Evolutionary conservation across 1,139 yeast species (phyloP), one percentile per base, ranked within the genome.

Genomic region (Entelexis paramagnoliae): DNA sequence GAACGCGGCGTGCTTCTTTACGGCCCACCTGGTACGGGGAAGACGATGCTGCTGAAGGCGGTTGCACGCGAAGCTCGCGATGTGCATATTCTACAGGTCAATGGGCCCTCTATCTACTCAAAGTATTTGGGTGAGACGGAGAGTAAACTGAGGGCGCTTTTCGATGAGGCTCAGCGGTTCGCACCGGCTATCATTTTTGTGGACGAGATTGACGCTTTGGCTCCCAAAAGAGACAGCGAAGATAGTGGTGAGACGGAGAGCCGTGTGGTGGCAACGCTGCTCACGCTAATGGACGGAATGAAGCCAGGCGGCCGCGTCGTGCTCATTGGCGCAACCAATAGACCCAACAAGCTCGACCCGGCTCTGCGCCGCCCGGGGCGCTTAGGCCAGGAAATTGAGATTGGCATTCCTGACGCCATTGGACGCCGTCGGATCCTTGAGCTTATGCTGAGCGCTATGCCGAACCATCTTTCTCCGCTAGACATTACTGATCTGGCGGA

Each of bases 11-110:
- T 93, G 16, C 69, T 91, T 33, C 70, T 91, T 5, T 94, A 89
- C 68, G 99, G 99, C 0, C 95, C 97, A 1, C 94, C 97, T 2
- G 99, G 99, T 1, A 89, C 97, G 0, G 99, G 99, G 51, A 91
- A 91, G 65, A 86, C 97, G 0, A 79, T 89, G 87, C 73, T 91
- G 16, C 71, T 93, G 44, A 74, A 86, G 51, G 84, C 95, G 34
- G 81, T 91, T 13, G 95, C 96, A 0, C 48, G 56, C 8, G 55
- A 58, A 24, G 72, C 76, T 53, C 69, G 74, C 11, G 66, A 72
- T 6, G 94, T 95, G 0, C 97, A 89, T 66, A 80, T 89, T 0
- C 72, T 89, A 47, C 80, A 86, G 1, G 83, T 91, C 28, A 84
- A 85, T 63, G 96, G 97, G 0, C 95, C 97, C 0, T 81, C 95